phyloP scores from a whole-genome alignment of 306 rosid genomes.

The Cotoneaster glaucophyllus region DNA sequence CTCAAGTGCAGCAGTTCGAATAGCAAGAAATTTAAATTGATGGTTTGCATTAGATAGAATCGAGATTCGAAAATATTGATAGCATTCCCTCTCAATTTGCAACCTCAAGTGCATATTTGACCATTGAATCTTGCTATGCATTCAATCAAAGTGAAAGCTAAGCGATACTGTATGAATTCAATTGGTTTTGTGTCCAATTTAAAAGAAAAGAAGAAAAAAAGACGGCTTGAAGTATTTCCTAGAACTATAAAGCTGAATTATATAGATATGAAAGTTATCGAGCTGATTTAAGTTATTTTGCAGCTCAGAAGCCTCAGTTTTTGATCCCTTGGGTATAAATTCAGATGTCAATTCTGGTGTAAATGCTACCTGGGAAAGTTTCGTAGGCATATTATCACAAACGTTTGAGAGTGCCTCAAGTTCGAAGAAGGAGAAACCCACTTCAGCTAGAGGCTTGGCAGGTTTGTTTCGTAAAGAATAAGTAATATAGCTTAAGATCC shows the following conservation, averaged over 20 bases:
- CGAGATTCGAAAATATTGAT: not conserved
- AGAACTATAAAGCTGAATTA: not conserved
- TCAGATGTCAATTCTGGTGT: conserved; percentile 47
- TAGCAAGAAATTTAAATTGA: not conserved
- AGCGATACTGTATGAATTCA: not conserved
- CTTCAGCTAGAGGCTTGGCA: conserved; percentile 72
- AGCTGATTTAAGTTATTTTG: conserved; percentile 21
- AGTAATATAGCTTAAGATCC: not conserved
- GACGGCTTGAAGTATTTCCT: not conserved
- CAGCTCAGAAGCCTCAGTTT: conserved; percentile 55
- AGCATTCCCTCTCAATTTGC: not conserved
- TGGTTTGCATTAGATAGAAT: not conserved
- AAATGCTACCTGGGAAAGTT: conserved; percentile 46
- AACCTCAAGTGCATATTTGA: not conserved
- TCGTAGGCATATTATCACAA: conserved; percentile 41
- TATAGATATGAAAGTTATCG: not conserved
- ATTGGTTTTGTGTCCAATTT: not conserved
- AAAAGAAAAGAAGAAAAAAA: not conserved
- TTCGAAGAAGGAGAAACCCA: conserved; percentile 62
- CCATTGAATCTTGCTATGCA: not conserved
- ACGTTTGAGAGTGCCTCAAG: conserved; percentile 53
- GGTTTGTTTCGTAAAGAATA: conserved; percentile 40
- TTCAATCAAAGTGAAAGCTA: not conserved
- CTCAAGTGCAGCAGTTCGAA: not conserved
- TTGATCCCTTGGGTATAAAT: conserved; percentile 80